Conservation (phyloP, 2,329 filamentous ascomycete genomes). For the Xylaria multiplex region DNA sequence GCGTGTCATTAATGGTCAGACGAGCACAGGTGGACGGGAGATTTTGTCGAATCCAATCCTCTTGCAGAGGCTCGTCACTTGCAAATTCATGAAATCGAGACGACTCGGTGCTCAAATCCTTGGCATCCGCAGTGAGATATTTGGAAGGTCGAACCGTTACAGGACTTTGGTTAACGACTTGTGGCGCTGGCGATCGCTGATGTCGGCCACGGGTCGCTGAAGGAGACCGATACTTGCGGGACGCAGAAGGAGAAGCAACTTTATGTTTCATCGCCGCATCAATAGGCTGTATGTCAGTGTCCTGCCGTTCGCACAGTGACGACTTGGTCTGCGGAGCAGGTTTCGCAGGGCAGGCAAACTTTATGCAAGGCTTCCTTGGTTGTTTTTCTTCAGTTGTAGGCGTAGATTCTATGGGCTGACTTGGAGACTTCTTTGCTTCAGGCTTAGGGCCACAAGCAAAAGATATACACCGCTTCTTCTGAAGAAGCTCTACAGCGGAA, state of each 20-base stretch:
- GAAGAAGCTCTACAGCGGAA: constrained; percentile 69
- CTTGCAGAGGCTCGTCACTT: constrained; percentile 80
- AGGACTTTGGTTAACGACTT: constrained; percentile 53
- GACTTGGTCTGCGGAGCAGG: constrained; percentile 56
- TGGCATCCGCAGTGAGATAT: constrained; percentile 62
- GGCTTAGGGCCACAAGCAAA: constrained; percentile 84
- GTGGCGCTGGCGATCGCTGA: constrained; percentile 47
- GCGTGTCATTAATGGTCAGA: constrained; percentile 88
- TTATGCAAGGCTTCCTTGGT: constrained; percentile 71
- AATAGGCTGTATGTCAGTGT: constrained; percentile 18
- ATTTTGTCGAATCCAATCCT: constrained; percentile 87
- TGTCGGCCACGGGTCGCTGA: constrained; percentile 43
- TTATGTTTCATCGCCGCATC: constrained; percentile 35
- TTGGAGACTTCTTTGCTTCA: constrained; percentile 55
- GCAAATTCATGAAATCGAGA: constrained; percentile 91
- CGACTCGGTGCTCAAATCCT: constrained; percentile 63
- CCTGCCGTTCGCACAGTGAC: constrained; percentile 47
- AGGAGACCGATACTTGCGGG: constrained; percentile 48
- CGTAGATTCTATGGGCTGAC: constrained; percentile 50
- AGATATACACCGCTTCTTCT: constrained; percentile 88
- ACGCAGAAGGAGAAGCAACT: constrained; percentile 39
- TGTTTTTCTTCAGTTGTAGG: constrained; percentile 52
- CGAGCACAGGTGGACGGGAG: constrained; percentile 71
- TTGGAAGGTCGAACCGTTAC: constrained; percentile 54
- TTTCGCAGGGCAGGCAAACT: constrained; percentile 76